Conservation (phyloP, 129 eudicot genomes). For the Logfia minima region DNA sequence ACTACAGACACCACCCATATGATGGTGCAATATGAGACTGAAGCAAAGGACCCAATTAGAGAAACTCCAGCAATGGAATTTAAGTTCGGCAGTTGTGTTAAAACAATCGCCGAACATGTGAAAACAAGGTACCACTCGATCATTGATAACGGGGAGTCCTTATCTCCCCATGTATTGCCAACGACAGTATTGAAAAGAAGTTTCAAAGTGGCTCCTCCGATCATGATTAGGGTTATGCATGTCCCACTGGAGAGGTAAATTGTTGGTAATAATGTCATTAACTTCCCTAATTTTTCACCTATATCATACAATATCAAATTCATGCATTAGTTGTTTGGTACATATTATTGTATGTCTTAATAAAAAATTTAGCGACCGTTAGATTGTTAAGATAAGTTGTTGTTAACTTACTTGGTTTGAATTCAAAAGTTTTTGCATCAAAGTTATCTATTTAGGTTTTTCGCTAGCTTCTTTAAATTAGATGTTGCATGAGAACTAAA, state of each 20-base stretch:
- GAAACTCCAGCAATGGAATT: slow-evolving; percentile 58
- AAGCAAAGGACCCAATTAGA: slow-evolving; percentile 46
- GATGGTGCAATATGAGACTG: slow-evolving; percentile 44
- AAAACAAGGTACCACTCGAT: slow-evolving; percentile 59
- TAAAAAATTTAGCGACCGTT: no score
- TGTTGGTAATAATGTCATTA: slow-evolving; percentile 50
- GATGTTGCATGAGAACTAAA: background rate
- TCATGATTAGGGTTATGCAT: slow-evolving; percentile 52
- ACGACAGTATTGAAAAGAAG: slow-evolving; percentile 39
- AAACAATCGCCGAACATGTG: slow-evolving; percentile 42
- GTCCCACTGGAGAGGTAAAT: slow-evolving; percentile 62
- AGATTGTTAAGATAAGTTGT: background rate
- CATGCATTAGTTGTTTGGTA: background rate
- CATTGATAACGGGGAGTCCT: slow-evolving; percentile 31
- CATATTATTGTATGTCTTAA: background rate
- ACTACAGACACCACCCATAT: slow-evolving; percentile 48
- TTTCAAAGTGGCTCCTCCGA: slow-evolving; percentile 54
- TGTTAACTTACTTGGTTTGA: background rate
- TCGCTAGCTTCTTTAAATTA: background rate
- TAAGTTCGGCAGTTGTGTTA: slow-evolving; percentile 53
- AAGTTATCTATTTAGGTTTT: background rate
- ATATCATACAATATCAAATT: background rate
- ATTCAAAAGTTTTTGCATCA: background rate
- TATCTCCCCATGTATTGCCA: slow-evolving; percentile 25
- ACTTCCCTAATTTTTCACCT: slow-evolving; percentile 56